Conservation (phyloP, 176 grass and related monocot species). For the Canna indica region DNA sequence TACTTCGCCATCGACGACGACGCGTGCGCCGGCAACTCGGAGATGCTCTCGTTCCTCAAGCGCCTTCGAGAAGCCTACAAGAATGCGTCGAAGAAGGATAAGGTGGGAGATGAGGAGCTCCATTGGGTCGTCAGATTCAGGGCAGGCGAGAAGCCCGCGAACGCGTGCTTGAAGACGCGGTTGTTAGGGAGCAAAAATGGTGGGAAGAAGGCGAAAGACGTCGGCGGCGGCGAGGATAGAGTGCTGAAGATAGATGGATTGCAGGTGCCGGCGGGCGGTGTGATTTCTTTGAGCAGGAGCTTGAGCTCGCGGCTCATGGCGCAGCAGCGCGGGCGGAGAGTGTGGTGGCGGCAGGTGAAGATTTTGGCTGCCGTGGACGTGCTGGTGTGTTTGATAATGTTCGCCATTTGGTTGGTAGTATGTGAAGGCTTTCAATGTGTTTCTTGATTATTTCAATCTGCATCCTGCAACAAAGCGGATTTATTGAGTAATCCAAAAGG, state of each 20-base stretch:
- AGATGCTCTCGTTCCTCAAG: conserved; percentile 1
- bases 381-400: conserved; percentile 6
- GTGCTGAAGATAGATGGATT: background rate
- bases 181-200: background rate
- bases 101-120: background rate
- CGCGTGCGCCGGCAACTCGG: background rate
- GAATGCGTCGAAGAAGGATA: background rate
- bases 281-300: background rate
- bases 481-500: background rate
- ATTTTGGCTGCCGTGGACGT: conserved; percentile 1
- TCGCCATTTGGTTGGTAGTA: conserved; percentile 12
- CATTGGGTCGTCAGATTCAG: background rate
- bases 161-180: background rate
- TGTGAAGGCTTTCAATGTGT: conserved; percentile 17
- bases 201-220: background rate
- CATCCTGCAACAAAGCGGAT: background rate
- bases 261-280: background rate
- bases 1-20: conserved; percentile 10
- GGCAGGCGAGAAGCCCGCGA: background rate
- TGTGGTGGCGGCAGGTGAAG: conserved; percentile 19
- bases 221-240: background rate
- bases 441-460: conserved; percentile 2
- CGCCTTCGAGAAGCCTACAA: background rate
- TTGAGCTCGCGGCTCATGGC: conserved; percentile 2
- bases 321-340: background rate